phyloP scores from a whole-genome alignment of 2,329 filamentous ascomycete species.

The Neophaeococcomyces mojaviensis region DNA sequence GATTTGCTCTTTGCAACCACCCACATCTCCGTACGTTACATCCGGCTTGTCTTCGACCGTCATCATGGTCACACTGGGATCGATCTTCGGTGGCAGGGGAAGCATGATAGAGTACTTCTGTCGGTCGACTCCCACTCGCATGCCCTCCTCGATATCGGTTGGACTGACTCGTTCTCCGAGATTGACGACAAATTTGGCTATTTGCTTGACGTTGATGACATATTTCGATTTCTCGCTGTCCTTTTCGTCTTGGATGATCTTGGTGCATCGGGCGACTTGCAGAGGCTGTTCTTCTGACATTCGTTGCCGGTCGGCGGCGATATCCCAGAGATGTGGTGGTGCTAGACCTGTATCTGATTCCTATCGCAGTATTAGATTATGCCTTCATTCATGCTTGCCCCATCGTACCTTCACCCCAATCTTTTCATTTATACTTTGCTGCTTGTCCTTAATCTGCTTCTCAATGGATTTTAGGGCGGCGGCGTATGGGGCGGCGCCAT shows the following conservation, averaged over 20 bases:
- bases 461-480: slow-evolving; percentile 92
- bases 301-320: slow-evolving; percentile 92
- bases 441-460: slow-evolving; percentile 99
- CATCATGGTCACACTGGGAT: slow-evolving; percentile 99
- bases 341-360: slow-evolving; percentile 98
- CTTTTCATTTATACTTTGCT: slow-evolving; percentile 97
- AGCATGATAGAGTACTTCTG: slow-evolving; percentile 99
- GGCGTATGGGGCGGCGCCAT: slow-evolving; percentile 92
- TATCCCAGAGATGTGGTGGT: slow-evolving; percentile 97
- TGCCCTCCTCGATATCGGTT: slow-evolving; percentile 98
- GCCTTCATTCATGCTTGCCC: not conserved
- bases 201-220: slow-evolving; percentile 99
- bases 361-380: slow-evolving; percentile 37
- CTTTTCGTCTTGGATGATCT: slow-evolving; percentile 96
- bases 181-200: slow-evolving; percentile 98
- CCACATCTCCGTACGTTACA: slow-evolving; percentile 97
- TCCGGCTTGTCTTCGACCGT: slow-evolving; percentile 99
- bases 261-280: slow-evolving; percentile 95
- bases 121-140: slow-evolving; percentile 95
- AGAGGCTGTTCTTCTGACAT: slow-evolving; percentile 98
- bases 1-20: slow-evolving; percentile 98
- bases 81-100: slow-evolving; percentile 93
- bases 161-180: slow-evolving; percentile 93
- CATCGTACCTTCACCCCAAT: slow-evolving; percentile 56
- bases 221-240: slow-evolving; percentile 98